Percentiles rank a stretch among this genome's conserved stretches.
These are phyloP conservation scores for Cordyceps farinosa DNA, from an alignment of 2,329 filamentous ascomycete genomes.

Conservation along the genomic window DNA sequence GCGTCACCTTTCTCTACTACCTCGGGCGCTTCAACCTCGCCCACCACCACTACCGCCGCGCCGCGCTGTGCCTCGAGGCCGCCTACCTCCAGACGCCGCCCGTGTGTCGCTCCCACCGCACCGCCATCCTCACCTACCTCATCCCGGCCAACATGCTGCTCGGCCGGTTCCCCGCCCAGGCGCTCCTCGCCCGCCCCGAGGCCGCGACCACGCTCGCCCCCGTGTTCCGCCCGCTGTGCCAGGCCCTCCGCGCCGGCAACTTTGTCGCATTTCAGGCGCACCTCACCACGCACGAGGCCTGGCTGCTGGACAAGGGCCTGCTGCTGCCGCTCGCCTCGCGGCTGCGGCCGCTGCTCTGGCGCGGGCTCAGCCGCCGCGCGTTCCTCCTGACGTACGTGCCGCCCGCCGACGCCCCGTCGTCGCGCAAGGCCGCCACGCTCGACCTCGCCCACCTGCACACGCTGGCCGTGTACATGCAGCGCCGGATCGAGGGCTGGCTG, in stretches of 20 bases:
- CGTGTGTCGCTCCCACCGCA: constrained; percentile 67
- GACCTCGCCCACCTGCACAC: constrained; percentile 66
- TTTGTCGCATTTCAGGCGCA: constrained; percentile 69
- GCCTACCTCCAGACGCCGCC: constrained; percentile 70
- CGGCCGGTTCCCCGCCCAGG: constrained; percentile 71
- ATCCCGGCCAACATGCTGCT: constrained; percentile 79
- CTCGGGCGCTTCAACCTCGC: constrained; percentile 86
- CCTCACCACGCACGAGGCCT: constrained; percentile 61
- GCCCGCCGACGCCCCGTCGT: constrained; percentile 47
- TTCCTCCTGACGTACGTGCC: constrained; percentile 75
- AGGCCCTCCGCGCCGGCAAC: constrained; percentile 69
- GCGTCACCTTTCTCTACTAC: constrained; percentile 92
- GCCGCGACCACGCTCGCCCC: constrained; percentile 57
- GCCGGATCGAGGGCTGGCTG: constrained; percentile 56
- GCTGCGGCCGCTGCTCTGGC: constrained; percentile 79
- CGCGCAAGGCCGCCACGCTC: constrained; percentile 67
- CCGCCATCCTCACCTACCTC: constrained; percentile 77
- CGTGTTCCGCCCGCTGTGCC: constrained; percentile 70
- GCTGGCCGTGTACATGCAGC: constrained; percentile 63
- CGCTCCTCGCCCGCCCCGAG: constrained; percentile 67
- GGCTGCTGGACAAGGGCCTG: constrained; percentile 73
- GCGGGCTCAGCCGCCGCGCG: constrained; percentile 71
- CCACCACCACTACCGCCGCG: constrained; percentile 77
- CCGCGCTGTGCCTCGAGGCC: constrained; percentile 69
- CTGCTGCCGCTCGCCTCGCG: constrained; percentile 72